A percentile compares a stretch with the other conserved stretches of the same genome.
phyloP scores from a whole-genome alignment of 805 yeast species.

The Ogataea ramenticola region DNA sequence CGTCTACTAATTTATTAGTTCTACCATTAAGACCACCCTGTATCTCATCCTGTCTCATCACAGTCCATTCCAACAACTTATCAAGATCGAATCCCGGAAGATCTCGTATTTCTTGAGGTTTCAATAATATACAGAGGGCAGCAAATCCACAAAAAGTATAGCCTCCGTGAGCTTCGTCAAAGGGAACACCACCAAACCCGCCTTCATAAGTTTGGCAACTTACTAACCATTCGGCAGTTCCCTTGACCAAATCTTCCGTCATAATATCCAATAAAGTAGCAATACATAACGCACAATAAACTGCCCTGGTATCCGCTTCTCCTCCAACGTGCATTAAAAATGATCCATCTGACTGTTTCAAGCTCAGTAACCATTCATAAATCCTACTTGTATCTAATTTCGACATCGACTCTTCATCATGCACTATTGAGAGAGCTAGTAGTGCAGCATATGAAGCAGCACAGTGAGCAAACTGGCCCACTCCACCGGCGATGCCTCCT shows the following conservation, averaged over 20 bases:
- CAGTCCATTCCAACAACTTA: conserved; percentile 57
- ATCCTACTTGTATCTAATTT: conserved; percentile 39
- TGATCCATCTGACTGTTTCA: conserved; percentile 69
- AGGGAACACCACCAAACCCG: conserved; percentile 82
- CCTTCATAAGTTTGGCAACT: conserved; percentile 90
- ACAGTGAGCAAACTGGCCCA: conserved; percentile 71
- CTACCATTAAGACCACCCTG: conserved; percentile 91
- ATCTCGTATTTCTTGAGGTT: conserved; percentile 26
- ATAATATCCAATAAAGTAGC: conserved; percentile 59
- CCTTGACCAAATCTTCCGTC: conserved; percentile 50
- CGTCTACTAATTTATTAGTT: conserved; percentile 89
- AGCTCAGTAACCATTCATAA: conserved; percentile 54
- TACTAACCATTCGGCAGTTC: conserved; percentile 52
- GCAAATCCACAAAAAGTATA: conserved; percentile 88
- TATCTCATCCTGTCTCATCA: conserved; percentile 55
- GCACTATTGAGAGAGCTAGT: conserved; percentile 49
- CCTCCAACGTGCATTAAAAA: conserved; percentile 72
- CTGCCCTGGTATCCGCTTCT: conserved; percentile 79
- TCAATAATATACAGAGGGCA: conserved; percentile 40
- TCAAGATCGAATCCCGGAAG: conserved; percentile 38
- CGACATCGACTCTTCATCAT: conserved; percentile 32
- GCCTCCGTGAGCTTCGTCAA: conserved; percentile 95
- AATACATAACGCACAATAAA: conserved; percentile 75
- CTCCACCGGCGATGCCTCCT: conserved; percentile 86
- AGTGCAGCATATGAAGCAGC: conserved; percentile 82